phyloP scores from a whole-genome alignment of 1,139 yeast species.

The Kodamaea arcana region DNA sequence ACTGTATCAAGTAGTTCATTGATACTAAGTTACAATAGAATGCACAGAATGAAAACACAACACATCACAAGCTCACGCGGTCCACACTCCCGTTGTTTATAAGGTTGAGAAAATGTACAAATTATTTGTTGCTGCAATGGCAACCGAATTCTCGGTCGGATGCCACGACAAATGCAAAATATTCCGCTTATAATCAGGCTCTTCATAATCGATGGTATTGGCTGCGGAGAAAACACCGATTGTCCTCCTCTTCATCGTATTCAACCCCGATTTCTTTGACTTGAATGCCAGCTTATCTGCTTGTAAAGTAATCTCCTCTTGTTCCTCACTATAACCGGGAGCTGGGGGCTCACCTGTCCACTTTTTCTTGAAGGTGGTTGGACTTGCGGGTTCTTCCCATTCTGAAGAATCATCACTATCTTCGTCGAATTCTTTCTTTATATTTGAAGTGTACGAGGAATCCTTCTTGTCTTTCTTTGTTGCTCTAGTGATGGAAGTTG shows the following conservation, averaged over 20 bases:
- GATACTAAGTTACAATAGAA: too few relatives aligned
- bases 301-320: conserved; percentile 76
- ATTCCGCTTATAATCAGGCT: conserved; percentile 90
- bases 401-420: conserved; percentile 25
- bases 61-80: too few relatives aligned
- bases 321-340: conserved; percentile 44
- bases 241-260: conserved; percentile 41
- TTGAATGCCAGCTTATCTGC: conserved; percentile 98
- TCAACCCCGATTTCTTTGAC: conserved; percentile 53
- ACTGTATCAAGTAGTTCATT: too few relatives aligned
- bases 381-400: conserved; percentile 1
- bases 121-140: conserved; percentile 97
- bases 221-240: conserved; percentile 41
- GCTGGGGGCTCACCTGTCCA: background rate
- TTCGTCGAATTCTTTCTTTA: conserved; percentile 6
- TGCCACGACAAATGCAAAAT: conserved; percentile 98
- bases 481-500: conserved; percentile 14
- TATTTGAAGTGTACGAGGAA: background rate
- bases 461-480: conserved; percentile 11
- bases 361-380: conserved; percentile 1
- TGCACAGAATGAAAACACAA: too few relatives aligned
- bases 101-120: conserved; percentile 73
- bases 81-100: too few relatives aligned
- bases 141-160: conserved; percentile 93
- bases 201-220: conserved; percentile 60